Percentiles rank a stretch among this genome's conserved stretches.
These are phyloP conservation scores for Neltuma alba DNA, from an alignment of 306 rosid species.

Conservation along the genomic window DNA sequence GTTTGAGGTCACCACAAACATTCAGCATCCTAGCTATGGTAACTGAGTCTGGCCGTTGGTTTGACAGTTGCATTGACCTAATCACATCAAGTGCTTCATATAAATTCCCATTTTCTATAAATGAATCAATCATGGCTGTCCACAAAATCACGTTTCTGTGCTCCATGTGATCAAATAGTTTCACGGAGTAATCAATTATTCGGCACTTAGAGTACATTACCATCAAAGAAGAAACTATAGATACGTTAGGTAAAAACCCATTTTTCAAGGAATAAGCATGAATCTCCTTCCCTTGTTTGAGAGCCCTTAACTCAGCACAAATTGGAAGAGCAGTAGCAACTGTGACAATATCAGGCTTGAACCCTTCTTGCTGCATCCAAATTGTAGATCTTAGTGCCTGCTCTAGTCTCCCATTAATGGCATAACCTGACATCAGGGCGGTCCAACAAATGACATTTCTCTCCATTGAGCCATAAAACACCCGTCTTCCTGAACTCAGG, in stretches of 20 bases:
- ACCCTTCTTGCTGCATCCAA: conserved; percentile 98
- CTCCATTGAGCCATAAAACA: conserved; percentile 65
- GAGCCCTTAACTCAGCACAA: conserved; percentile 74
- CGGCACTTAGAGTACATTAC: conserved; percentile 77
- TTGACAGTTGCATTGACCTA: conserved; percentile 68
- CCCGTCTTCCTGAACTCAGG: conserved; percentile 60
- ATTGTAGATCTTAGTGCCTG: conserved; percentile 73
- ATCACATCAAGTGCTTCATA: conserved; percentile 59
- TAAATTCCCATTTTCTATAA: conserved; percentile 46
- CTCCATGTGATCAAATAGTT: conserved; percentile 59
- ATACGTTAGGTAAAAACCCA: conserved; percentile 70
- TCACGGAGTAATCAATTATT: conserved; percentile 53
- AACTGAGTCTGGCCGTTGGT: conserved; percentile 71
- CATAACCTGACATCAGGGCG: conserved; percentile 81
- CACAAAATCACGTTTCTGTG: conserved; percentile 66
- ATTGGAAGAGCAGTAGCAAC: conserved; percentile 75
- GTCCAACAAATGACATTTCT: conserved; percentile 89
- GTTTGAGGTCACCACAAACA: conserved; percentile 57
- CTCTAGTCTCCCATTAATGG: conserved; percentile 66
- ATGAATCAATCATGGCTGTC: conserved; percentile 85
- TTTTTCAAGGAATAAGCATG: conserved; percentile 79
- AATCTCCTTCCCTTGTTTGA: conserved; percentile 69
- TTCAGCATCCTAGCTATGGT: conserved; percentile 63
- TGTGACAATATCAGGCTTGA: conserved; percentile 72
- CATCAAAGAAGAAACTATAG: conserved; percentile 71